Conservation (phyloP, 1,284 basidiomycete species). For the Marasmius sp. region DNA sequence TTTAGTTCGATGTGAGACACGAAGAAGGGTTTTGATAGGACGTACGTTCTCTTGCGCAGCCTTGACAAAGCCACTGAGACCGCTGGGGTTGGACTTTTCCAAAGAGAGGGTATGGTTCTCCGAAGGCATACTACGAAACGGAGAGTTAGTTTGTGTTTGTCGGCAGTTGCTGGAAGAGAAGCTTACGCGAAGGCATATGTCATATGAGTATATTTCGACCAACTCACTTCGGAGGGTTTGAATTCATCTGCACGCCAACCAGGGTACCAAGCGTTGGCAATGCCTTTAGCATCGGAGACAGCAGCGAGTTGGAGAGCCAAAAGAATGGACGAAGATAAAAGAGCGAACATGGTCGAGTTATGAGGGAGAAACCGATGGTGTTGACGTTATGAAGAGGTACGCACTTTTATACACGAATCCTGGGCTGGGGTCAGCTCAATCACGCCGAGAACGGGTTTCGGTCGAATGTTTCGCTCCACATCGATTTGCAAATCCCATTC, state of each 20-base stretch:
- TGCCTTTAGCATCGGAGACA: background rate
- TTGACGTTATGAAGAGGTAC: too few species aligned
- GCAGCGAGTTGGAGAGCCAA: background rate
- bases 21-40: background rate
- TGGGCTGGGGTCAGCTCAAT: too few species aligned
- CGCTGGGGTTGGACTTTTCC: background rate
- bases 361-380: background rate
- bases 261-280: slow-evolving; percentile 7
- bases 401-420: too few species aligned
- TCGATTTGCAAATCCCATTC: too few species aligned
- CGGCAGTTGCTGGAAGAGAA: background rate
- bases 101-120: background rate
- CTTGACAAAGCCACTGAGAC: background rate
- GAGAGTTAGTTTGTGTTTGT: background rate
- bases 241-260: slow-evolving; percentile 2
- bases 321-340: background rate
- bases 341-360: background rate
- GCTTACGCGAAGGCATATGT: slow-evolving; percentile 10
- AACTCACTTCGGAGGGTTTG: slow-evolving; percentile 2
- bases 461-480: too few species aligned
- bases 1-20: background rate
- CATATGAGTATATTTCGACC: slow-evolving; percentile 13
- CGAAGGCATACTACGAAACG: background rate
- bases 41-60: slow-evolving; percentile 8
- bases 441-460: too few species aligned